Evolutionary conservation across 371 early-diverging fungal species (phyloP).

Genomic region (Lichtheimia corymbifera): DNA sequence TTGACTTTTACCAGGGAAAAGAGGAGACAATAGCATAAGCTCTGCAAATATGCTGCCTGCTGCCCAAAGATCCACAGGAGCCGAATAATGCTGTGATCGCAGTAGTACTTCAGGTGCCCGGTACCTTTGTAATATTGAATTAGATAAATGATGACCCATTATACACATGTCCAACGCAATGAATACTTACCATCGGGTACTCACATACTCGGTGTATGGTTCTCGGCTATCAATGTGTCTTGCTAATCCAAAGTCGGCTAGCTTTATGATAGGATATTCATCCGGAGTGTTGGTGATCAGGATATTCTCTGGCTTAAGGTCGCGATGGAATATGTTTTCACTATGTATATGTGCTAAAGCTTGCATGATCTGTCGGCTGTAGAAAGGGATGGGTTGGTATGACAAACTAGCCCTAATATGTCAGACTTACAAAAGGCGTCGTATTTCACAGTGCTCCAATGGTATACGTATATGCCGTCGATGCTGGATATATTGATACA

Average conservation of each 20-base stretch:
- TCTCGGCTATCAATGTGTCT: constrained; percentile 81
- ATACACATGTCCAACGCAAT: not conserved
- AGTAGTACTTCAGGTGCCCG: constrained; percentile 98
- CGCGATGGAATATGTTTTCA: constrained; percentile 92
- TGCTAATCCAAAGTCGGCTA: constrained; percentile 96
- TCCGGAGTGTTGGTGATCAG: constrained; percentile 44
- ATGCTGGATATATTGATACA: constrained; percentile 84
- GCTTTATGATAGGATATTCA: constrained; percentile 64
- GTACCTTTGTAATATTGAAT: constrained; percentile 70
- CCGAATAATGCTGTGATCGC: constrained; percentile 85
- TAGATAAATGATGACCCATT: not conserved
- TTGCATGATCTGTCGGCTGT: constrained; percentile 75
- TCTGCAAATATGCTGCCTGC: constrained; percentile 95
- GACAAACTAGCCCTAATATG: not conserved
- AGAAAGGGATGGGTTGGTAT: not conserved
- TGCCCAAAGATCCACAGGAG: constrained; percentile 99
- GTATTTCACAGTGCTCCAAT: constrained; percentile 29
- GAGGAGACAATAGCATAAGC: constrained; percentile 78
- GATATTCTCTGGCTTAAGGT: constrained; percentile 93
- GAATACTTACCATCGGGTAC: constrained; percentile 85
- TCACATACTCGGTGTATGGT: constrained; percentile 93
- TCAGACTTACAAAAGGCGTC: constrained; percentile 32
- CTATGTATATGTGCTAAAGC: constrained; percentile 91
- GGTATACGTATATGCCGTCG: constrained; percentile 52
- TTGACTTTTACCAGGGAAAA: constrained; percentile 95